phyloP scores from a whole-genome alignment of 2,329 filamentous ascomycete genomes.

The Verticillium alfalfae region DNA sequence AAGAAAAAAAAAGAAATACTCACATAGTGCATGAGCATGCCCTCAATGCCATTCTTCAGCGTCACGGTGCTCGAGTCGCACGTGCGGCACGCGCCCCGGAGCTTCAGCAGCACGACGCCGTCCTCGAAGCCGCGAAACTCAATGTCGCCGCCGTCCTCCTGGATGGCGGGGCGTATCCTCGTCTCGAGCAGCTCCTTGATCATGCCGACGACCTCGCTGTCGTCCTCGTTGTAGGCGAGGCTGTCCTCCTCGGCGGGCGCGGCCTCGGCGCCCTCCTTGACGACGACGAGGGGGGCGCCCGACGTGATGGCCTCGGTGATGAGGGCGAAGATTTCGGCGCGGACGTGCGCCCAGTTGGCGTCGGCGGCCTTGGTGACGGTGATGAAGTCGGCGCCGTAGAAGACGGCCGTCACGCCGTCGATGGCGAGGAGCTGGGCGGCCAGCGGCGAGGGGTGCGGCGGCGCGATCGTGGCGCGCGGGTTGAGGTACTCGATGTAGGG shows the following conservation, averaged over 20 bases:
- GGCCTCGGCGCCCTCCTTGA: slow-evolving; percentile 43
- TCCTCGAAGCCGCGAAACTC: slow-evolving; percentile 87
- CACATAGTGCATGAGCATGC: slow-evolving; percentile 95
- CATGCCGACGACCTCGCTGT: slow-evolving; percentile 93
- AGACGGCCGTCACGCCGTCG: slow-evolving; percentile 90
- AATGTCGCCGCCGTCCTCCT: slow-evolving; percentile 96
- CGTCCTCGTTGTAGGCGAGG: slow-evolving; percentile 79
- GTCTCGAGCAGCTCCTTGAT: slow-evolving; percentile 98
- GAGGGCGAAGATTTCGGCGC: slow-evolving; percentile 89
- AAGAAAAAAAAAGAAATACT: slow-evolving; percentile 29
- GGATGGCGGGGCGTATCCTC: slow-evolving; percentile 87
- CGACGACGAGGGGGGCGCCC: slow-evolving; percentile 75
- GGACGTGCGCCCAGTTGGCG: slow-evolving; percentile 89
- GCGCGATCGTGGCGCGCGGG: slow-evolving; percentile 80
- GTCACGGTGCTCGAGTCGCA: slow-evolving; percentile 97
- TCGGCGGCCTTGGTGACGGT: slow-evolving; percentile 88
- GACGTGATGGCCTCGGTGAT: slow-evolving; percentile 90
- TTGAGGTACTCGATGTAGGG: slow-evolving; percentile 89
- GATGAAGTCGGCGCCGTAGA: slow-evolving; percentile 94
- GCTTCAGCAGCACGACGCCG: slow-evolving; percentile 78
- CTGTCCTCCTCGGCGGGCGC: slow-evolving; percentile 55
- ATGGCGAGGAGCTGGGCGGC: slow-evolving; percentile 88
- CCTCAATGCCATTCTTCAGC: slow-evolving; percentile 95
- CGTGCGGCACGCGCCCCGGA: slow-evolving; percentile 88
- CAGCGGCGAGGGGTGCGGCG: slow-evolving; percentile 85